Percentiles rank a stretch among this genome's conserved stretches.
These are phyloP conservation scores for Plenodomus tracheiphilus DNA, from an alignment of 2,329 filamentous ascomycete species.

Conservation along the genomic window DNA sequence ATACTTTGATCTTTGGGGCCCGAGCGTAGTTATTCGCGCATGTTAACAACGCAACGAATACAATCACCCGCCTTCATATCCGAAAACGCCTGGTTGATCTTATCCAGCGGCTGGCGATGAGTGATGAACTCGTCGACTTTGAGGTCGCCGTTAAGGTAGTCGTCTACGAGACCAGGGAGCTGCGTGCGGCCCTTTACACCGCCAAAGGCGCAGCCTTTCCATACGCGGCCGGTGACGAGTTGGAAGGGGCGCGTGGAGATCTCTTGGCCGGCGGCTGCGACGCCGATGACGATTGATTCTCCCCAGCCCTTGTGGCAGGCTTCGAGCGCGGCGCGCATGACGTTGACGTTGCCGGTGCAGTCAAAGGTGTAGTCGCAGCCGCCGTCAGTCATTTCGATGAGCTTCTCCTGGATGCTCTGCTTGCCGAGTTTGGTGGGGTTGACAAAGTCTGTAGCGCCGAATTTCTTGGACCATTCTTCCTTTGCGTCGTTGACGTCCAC, in stretches of 20 bases:
- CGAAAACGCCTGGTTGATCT: conserved; percentile 89
- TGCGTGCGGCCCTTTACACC: conserved; percentile 97
- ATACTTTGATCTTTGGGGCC: conserved; percentile 5
- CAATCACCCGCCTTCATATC: conserved; percentile 97
- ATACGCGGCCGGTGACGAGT: conserved; percentile 94
- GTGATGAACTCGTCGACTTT: conserved; percentile 99
- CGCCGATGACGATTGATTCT: conserved; percentile 95
- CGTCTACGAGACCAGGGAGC: conserved; percentile 80
- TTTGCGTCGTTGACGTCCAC: conserved; percentile 85
- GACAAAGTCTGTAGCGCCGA: conserved; percentile 95
- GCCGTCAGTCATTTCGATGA: conserved; percentile 97
- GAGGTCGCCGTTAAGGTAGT: conserved; percentile 86
- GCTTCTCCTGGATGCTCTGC: conserved; percentile 85
- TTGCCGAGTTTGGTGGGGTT: conserved; percentile 72
- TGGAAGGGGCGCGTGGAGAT: conserved; percentile 96
- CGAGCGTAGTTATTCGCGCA: conserved; percentile 46
- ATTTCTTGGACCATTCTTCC: conserved; percentile 90
- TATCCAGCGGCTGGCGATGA: conserved; percentile 78
- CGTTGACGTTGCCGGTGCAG: conserved; percentile 94
- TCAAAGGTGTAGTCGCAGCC: conserved; percentile 99
- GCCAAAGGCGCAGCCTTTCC: conserved; percentile 97
- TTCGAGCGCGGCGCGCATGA: conserved; percentile 94
- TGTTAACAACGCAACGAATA: conserved; percentile 88
- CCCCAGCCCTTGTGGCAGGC: conserved; percentile 99
- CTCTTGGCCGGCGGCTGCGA: conserved; percentile 94